Base-by-base conservation (phyloP, 2,329 filamentous ascomycete species). In the Botrytis tulipae region DNA sequence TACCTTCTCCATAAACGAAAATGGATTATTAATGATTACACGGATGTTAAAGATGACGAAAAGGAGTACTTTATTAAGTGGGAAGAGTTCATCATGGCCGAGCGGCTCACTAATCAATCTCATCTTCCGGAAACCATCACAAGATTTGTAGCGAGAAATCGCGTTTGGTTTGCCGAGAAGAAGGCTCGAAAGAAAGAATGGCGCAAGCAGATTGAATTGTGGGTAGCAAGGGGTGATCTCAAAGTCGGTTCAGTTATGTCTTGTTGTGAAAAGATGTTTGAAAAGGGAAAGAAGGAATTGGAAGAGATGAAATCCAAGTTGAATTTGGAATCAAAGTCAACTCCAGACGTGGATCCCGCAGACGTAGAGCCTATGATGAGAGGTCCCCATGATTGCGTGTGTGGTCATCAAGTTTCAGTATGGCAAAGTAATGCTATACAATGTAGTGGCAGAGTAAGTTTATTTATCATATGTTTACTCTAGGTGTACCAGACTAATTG, bases 21-120 rank as follows among this genome's bases (percentile, higher is more conserved):
- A 40, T 80, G 81, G 54, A 74, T 77, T 3, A 77, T 81, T 12
- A 77, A 78, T 40, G 79, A 80, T 48, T 80, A 76, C 68, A 76
- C 67, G 14, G 79, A 81, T 73, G 71, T 81, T 12, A 76, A 75
- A 12, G 67, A 73, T 3, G 76, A 76, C 40, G 79, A 81, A 62
- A 81, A 81, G 48, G 80, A 80, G 16, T 81, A 78, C 51, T 74
- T 80, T 25, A 76, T 75, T 40, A 65, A 71, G 14, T 81, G 79
- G 78, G 80, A 81, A 59, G 74, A 76, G 20, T 81, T 80, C 54
- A 77, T 78, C 14, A 73, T 78, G 60, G 57, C 40, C 3, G 61
- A 77, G 51, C 76, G 76, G 25, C 72, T 79, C 22, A 80, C 76
- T 3, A 75, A 74, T 40, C 73, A 73, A 25, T 75, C 68, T 29